phyloP scores from a whole-genome alignment of 352 stramenopile species.

The Halophytophthora batemanensis region DNA sequence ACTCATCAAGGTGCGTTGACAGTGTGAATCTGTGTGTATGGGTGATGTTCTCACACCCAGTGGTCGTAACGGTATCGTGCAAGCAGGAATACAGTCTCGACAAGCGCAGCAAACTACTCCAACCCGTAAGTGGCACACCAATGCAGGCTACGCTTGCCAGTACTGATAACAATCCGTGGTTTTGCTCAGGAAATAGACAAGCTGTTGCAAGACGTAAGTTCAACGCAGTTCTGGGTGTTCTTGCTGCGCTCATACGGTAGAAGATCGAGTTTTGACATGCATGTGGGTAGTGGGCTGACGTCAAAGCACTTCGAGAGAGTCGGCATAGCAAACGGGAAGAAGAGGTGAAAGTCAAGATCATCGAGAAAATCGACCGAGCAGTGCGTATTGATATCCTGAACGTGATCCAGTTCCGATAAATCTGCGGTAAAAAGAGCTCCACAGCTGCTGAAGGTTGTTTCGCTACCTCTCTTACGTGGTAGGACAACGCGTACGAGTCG shows the following conservation, averaged over 20 bases:
- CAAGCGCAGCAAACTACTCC: conserved; percentile 26
- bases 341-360: conserved; percentile 30
- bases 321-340: conserved; percentile 21
- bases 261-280: conserved; percentile 1
- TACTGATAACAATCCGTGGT: not conserved
- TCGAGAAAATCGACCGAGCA: conserved; percentile 33
- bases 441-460: too few species aligned
- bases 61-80: not conserved
- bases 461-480: not conserved
- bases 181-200: conserved; percentile 35
- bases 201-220: conserved; percentile 29
- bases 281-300: conserved; percentile 40
- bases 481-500: conserved; percentile 57
- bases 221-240: not conserved
- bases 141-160: not conserved
- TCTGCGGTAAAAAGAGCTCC: too few species aligned
- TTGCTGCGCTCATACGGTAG: not conserved
- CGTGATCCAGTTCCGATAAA: too few species aligned
- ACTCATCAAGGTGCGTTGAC: conserved; percentile 30
- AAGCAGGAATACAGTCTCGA: conserved; percentile 29
- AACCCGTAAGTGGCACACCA: conserved; percentile 26
- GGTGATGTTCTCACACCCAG: not conserved
- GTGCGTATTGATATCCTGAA: conserved; percentile 14
- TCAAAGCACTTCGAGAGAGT: conserved; percentile 30
- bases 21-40: not conserved